Base-by-base conservation (phyloP, 305 asterid genomes). In the Withania somnifera region DNA sequence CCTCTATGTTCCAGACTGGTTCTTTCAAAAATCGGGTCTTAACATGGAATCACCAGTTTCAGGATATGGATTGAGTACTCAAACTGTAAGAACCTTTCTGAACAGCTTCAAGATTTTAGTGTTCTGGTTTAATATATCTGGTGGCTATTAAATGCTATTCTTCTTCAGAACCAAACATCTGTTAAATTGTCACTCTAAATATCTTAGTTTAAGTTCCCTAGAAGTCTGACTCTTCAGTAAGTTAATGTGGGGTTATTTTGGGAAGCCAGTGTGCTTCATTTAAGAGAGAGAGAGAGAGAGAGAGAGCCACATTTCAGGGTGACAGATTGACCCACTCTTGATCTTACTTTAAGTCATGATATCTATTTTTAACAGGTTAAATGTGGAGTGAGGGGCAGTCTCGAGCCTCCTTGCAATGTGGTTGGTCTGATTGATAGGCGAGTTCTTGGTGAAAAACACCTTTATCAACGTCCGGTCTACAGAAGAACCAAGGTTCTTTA, bases 331-430 rank as follows among this genome's bases (percentile, higher is more conserved):
- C 1, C 54, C 45, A 54, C 15, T 78, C 32, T 40, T 57, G 22
- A 50, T 56, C 69, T 45, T 80, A 63, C 61, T 45, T 69, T 47
- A n/a, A 50, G 71, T 40, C 77, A 36, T 73, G 75, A 64, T 45
- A 36, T 67, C 80, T 50, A 9, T 24, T 51, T 69, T 85, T 83
- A 56, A 82, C 84, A 94, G 98, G 97, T 94, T 84, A 84, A 86
- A 68, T 94, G 98, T 85, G 93, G 91, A 80, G 78, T 89, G 80
- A 91, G 91, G 86, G 93, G 98, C 84, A 95, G 90, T 81, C 93
- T 95, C 22, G 87, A 88, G 53, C 98, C 98, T 88, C 93, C 98
- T 83, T 94, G 98, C 90, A 94, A 93, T 80, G 97, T 92, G 30
- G 97, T 93, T 85, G 98, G 97, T 82, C 88, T 92, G 84, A 82